These are phyloP conservation scores for Rubus idaeus DNA, from an alignment of 306 rosid species.

Conservation along the genomic window DNA sequence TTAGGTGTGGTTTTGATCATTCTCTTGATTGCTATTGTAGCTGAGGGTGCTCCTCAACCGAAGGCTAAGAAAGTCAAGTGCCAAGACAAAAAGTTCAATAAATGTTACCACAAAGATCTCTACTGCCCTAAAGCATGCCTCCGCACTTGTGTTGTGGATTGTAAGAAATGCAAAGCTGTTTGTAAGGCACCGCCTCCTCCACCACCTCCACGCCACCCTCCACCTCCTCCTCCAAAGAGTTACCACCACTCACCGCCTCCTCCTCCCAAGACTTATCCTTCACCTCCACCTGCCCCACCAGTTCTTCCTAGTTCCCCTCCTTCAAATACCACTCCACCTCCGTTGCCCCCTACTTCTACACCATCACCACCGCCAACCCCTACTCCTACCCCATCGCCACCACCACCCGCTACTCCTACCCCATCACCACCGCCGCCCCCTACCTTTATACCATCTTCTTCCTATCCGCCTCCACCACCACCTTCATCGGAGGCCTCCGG, in stretches of 20 bases:
- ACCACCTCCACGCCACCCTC: constrained; percentile 16
- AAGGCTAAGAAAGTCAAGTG: constrained; percentile 45
- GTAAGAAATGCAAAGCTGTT: constrained; percentile 30
- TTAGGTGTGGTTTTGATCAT: constrained; percentile 15
- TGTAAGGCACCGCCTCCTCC: constrained; percentile 24
- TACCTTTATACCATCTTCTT: no score
- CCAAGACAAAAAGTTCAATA: constrained; percentile 29
- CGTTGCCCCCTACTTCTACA: neutral
- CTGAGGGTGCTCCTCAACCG: constrained; percentile 21
- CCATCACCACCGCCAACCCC: neutral
- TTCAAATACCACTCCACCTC: constrained; percentile 14
- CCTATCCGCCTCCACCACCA: constrained; percentile 24
- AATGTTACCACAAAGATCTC: constrained; percentile 31
- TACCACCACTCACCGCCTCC: constrained; percentile 4
- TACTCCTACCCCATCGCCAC: neutral
- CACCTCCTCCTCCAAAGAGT: constrained; percentile 19
- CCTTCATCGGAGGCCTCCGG: constrained; percentile 2
- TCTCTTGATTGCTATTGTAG: constrained; percentile 9
- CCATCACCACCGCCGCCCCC: neutral
- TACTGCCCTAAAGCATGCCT: constrained; percentile 36
- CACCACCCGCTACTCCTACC: neutral
- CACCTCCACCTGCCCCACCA: constrained; percentile 27
- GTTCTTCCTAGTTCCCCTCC: constrained; percentile 11
- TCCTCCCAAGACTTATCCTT: neutral
- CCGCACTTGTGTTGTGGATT: constrained; percentile 33